These are phyloP conservation scores for Trifolium repens DNA, from an alignment of 306 rosid species.

Conservation along the genomic window DNA sequence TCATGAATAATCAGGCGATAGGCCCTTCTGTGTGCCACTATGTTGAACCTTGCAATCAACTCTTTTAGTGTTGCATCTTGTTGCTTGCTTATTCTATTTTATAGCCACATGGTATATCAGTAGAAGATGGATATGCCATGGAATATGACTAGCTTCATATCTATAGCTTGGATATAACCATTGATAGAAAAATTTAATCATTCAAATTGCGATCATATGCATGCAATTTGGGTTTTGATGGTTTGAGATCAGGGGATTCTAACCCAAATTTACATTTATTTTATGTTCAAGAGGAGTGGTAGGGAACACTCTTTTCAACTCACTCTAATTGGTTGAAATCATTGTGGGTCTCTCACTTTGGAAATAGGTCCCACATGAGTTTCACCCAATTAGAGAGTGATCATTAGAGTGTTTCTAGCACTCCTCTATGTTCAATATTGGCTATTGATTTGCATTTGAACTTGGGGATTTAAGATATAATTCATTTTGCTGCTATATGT, in stretches of 20 bases:
- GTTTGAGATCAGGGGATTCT: neutral
- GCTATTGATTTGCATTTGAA: conserved; percentile 11
- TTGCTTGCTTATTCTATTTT: conserved; percentile 1
- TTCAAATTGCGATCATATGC: neutral
- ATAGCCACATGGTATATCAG: neutral
- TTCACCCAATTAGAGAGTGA: too few species aligned
- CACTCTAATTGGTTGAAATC: too few species aligned
- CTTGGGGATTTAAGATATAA: neutral
- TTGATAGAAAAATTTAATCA: neutral
- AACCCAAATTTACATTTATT: conserved; percentile 1
- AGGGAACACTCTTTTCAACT: too few species aligned
- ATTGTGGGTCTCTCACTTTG: too few species aligned
- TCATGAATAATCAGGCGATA: neutral
- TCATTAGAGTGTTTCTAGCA: too few species aligned
- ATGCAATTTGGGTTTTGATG: conserved; percentile 7
- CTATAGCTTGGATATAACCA: neutral
- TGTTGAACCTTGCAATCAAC: neutral
- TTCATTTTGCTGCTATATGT: conserved; percentile 6
- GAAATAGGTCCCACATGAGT: too few species aligned
- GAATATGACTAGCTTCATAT: neutral
- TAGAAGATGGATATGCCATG: neutral
- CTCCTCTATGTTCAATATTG: too few species aligned
- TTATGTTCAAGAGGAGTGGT: neutral
- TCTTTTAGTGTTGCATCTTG: neutral
- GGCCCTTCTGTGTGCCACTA: neutral